Base-by-base conservation (phyloP, 306 rosid species). In the Trifolium fragiferum region DNA sequence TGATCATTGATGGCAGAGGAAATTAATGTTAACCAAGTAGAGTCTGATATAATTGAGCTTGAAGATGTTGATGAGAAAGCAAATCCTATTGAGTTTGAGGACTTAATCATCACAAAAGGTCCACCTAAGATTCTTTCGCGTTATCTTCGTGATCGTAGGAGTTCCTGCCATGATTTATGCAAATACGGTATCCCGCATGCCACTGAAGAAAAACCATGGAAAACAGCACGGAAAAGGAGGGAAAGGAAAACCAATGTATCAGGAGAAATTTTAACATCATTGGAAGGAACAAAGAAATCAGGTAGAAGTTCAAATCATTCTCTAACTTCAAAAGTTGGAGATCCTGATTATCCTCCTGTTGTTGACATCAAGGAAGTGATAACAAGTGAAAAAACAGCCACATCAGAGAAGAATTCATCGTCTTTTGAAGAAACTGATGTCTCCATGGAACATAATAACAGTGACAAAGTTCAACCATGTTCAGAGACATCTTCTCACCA, bases 161-260 rank as follows among this genome's bases (percentile, higher is more conserved):
- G 89, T 70, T 93, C 98, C 60, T 89, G 97, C 72, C 98, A 93
- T 80, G 97, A 91, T 64, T 3, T 57, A 15, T 93, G 98, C 87
- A 93, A 91, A 75, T 89, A 81, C 77, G 98, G 98, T 80, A 12
- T 51, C n/a, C 79, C 59, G 30, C 82, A 85, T 68, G 76, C 32
- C 15, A 23, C 27, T 23, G 88, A 86, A 81, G 81, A 66, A 23
- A 87, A 85, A 62, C 81, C 82, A 76, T 77, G 90, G 84, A 74
- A 12, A 37, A 38, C 53, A 50, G 9, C 78, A 64, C 75, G 30
- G 38, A 85, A 69, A 82, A 76, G 20, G 66, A 63, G 5, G 75
- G 80, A 61, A 54, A 67, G 79, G 16, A 70, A 78, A 54, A 51
- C 20, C 38, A 63, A 73, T 54, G 74, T 20, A 70, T 14, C 68